These are phyloP conservation scores for Remersonia thermophila DNA, from an alignment of 2,329 filamentous ascomycete genomes.

Conservation along the genomic window DNA sequence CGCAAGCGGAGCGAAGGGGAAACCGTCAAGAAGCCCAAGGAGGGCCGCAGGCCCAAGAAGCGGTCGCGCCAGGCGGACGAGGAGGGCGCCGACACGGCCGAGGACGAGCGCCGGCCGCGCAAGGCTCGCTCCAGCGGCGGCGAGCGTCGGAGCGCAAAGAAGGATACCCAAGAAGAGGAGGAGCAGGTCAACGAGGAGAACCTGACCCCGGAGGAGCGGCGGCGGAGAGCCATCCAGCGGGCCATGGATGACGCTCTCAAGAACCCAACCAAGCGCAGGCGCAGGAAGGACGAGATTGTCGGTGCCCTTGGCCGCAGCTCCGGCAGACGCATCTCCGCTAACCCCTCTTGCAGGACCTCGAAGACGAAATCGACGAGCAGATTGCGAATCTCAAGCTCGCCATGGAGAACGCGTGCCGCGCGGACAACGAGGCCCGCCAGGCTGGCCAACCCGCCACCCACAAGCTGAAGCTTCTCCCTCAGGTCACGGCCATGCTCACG, in stretches of 20 bases:
- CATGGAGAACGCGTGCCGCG: constrained; percentile 83
- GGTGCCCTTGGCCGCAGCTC: constrained; percentile 21
- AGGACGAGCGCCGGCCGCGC: constrained; percentile 18
- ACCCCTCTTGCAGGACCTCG: constrained; percentile 56
- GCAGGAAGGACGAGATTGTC: constrained; percentile 83
- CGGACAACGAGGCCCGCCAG: constrained; percentile 71
- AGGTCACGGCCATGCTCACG: constrained; percentile 79
- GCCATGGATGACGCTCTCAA: constrained; percentile 84
- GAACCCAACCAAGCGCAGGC: constrained; percentile 57
- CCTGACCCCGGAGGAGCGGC: constrained; percentile 71
- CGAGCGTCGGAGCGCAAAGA: constrained; percentile 34
- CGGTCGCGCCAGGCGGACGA: constrained; percentile 36
- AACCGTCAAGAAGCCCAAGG: constrained; percentile 60
- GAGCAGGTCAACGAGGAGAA: constrained; percentile 64
- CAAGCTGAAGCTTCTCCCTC: constrained; percentile 86
- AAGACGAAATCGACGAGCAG: constrained; percentile 79
- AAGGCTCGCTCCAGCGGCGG: constrained; percentile 27
- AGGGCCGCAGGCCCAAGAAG: constrained; percentile 59
- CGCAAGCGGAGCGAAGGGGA: constrained; percentile 53
- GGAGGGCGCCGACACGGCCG: constrained; percentile 38
- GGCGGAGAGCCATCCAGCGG: constrained; percentile 70
- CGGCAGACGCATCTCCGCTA: too few relatives aligned
- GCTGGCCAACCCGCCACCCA: constrained; percentile 71
- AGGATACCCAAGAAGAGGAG: constrained; percentile 28
- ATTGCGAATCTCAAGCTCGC: constrained; percentile 76